These are phyloP conservation scores for Primulina eburnea DNA, from an alignment of 257 asterid species.

Conservation along the genomic window DNA sequence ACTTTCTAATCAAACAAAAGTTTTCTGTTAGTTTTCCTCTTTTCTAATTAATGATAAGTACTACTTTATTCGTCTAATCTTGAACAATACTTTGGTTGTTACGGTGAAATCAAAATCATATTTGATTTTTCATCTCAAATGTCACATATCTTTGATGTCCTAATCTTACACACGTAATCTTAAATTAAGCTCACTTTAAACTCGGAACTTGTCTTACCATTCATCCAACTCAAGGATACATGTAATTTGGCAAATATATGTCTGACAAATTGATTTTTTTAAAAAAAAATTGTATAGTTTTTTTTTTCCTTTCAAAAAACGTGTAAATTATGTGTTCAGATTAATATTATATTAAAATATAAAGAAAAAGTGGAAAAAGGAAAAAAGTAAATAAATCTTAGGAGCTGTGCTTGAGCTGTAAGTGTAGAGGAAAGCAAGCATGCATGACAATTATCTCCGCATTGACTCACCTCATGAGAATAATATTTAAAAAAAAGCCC, in stretches of 20 bases:
- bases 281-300: too few relatives aligned
- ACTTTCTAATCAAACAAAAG: background rate
- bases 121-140: background rate
- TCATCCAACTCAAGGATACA: too few relatives aligned
- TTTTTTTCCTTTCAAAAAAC: too few relatives aligned
- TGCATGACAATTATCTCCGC: background rate
- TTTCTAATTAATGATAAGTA: too few relatives aligned
- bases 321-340: too few relatives aligned
- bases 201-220: too few relatives aligned
- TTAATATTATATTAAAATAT: too few relatives aligned
- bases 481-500: background rate
- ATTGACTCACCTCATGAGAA: background rate
- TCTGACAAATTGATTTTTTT: too few relatives aligned
- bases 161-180: background rate
- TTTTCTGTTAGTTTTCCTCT: background rate
- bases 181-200: too few relatives aligned
- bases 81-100: background rate
- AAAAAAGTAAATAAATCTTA: too few relatives aligned
- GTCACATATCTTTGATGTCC: background rate
- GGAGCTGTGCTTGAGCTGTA: background rate
- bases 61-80: background rate
- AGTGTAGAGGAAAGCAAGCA: background rate
- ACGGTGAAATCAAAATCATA: background rate
- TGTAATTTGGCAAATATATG: too few relatives aligned
- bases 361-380: too few relatives aligned